These are phyloP conservation scores for Leccinum angustisporum DNA, from an alignment of 1,284 basidiomycete species.

Conservation along the genomic window DNA sequence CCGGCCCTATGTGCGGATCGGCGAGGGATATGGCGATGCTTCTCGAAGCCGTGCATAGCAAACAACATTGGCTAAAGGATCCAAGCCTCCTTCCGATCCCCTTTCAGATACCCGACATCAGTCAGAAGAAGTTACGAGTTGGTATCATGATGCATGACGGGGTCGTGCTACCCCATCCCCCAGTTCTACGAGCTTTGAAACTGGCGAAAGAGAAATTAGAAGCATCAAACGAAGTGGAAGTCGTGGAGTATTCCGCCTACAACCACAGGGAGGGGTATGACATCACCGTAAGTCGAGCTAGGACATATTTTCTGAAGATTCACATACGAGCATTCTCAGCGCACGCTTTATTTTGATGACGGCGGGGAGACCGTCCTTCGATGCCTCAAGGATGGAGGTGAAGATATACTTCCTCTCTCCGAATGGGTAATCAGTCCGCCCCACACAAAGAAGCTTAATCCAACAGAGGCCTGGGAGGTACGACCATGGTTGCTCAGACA, in stretches of 20 bases:
- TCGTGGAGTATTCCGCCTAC: constrained; percentile 41
- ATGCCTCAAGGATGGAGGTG: constrained; percentile 28
- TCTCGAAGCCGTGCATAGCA: constrained; percentile 38
- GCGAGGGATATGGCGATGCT: constrained; percentile 45
- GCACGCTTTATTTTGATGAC: constrained; percentile 26
- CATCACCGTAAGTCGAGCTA: constrained; percentile 31
- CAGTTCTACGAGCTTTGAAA: constrained; percentile 42
- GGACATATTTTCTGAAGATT: neutral
- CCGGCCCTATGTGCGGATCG: constrained; percentile 40
- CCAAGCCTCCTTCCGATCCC: constrained; percentile 41
- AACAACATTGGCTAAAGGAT: constrained; percentile 44
- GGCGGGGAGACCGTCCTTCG: constrained; percentile 25
- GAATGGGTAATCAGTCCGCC: constrained; percentile 33
- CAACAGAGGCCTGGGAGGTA: constrained; percentile 35
- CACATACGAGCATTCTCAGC: constrained; percentile 6
- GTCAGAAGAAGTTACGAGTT: constrained; percentile 38
- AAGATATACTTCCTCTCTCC: constrained; percentile 31
- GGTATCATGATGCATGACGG: constrained; percentile 49
- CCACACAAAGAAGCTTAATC: constrained; percentile 25
- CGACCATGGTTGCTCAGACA: neutral
- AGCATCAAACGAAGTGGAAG: constrained; percentile 39
- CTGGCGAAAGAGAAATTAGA: constrained; percentile 38
- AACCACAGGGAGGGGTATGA: constrained; percentile 36
- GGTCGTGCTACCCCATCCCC: constrained; percentile 46
- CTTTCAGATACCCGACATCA: constrained; percentile 31